Evolutionary conservation across 352 stramenopile species (phyloP).

Genomic region (Phytophthora hibernalis): DNA sequence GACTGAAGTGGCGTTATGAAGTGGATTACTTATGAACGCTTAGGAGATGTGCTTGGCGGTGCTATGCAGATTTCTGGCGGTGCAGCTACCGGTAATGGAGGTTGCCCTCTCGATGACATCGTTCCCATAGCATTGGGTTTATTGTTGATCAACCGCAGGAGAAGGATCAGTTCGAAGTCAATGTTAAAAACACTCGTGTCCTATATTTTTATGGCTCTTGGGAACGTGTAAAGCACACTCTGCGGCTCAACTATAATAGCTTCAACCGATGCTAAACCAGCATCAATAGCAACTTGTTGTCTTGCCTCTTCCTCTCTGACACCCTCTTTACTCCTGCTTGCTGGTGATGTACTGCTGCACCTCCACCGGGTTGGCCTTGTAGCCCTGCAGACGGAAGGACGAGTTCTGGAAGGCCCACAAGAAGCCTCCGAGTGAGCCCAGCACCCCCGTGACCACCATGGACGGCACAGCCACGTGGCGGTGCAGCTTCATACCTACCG

Average conservation of each 20-base stretch:
- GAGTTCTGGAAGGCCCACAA: constrained; percentile 87
- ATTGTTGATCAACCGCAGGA: background rate
- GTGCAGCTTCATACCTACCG: constrained; percentile 74
- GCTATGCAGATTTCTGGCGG: constrained; percentile 2
- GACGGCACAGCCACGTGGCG: constrained; percentile 67
- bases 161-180: background rate
- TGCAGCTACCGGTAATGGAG: background rate
- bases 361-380: constrained; percentile 63
- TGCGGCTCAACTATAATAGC: background rate
- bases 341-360: constrained; percentile 72
- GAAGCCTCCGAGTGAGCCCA: constrained; percentile 80
- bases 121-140: background rate
- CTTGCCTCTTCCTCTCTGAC: background rate
- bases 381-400: constrained; percentile 81
- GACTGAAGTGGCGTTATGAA: constrained; percentile 22
- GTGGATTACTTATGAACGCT: constrained; percentile 4
- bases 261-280: background rate
- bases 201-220: constrained; percentile 35
- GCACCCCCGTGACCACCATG: constrained; percentile 77
- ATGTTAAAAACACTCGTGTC: constrained; percentile 24
- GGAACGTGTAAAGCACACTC: constrained; percentile 21
- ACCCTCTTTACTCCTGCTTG: constrained; percentile 36
- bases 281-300: constrained; percentile 1
- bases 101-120: too few species aligned
- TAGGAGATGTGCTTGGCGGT: constrained; percentile 9